These are phyloP conservation scores for Aspergillus conjunctus DNA, from an alignment of 495 filamentous ascomycete species.

Conservation along the genomic window DNA sequence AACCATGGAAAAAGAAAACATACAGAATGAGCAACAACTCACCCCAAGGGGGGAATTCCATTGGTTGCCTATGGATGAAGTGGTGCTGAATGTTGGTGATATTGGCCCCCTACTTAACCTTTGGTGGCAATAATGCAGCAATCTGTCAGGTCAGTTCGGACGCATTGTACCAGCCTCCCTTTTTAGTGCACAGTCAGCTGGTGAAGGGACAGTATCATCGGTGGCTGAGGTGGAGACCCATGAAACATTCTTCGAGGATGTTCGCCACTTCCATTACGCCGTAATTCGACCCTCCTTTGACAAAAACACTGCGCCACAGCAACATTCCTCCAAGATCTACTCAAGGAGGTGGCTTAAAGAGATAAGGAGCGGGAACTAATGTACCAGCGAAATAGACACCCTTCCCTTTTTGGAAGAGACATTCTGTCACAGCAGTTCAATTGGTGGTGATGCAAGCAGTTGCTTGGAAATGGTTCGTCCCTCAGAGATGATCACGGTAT, in stretches of 20 bases:
- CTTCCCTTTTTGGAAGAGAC: conserved; percentile 6
- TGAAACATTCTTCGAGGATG: not conserved
- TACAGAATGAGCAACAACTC: not conserved
- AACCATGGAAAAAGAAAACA: too few species aligned
- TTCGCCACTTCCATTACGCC: not conserved
- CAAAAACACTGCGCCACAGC: too few species aligned
- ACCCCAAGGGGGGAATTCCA: conserved; percentile 6
- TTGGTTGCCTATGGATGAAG: not conserved
- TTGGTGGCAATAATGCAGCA: conserved; percentile 1
- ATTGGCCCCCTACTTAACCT: not conserved
- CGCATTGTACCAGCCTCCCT: conserved; percentile 1
- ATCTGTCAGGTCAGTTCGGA: not conserved
- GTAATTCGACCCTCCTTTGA: too few species aligned
- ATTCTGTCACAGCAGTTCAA: not conserved
- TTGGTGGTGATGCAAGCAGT: not conserved
- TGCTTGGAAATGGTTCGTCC: conserved; percentile 11
- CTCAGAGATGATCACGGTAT: conserved; percentile 5
- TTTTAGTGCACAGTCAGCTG: not conserved
- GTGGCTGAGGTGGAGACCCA: not conserved
- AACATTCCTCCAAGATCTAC: not conserved
- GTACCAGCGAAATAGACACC: conserved; percentile 6
- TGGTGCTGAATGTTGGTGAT: not conserved
- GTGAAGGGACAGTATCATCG: not conserved
- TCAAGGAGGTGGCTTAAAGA: not conserved
- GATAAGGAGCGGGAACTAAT: too few species aligned